A percentile compares a stretch with the other conserved stretches of the same genome.
phyloP scores from a whole-genome alignment of 192 early-diverging fungal species.

The Phlyctochytrium bullatum region DNA sequence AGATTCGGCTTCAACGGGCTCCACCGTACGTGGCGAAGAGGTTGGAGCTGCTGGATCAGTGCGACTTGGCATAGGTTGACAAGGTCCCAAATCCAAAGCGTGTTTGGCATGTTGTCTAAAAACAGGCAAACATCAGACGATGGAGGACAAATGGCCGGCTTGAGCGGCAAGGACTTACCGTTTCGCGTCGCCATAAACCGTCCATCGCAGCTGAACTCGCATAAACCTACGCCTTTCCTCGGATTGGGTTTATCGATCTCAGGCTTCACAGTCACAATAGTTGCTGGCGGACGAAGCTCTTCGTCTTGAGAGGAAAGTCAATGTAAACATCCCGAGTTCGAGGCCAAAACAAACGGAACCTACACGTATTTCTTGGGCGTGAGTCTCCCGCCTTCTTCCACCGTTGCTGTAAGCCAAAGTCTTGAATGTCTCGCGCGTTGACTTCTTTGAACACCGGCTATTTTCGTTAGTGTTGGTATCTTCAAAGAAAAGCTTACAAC shows the following conservation, averaged over 20 bases:
- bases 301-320: no score
- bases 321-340: neutral
- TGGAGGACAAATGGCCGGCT: constrained; percentile 8
- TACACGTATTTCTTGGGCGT: no score
- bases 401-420: neutral
- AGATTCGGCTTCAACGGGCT: constrained; percentile 58
- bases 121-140: neutral
- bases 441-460: constrained; percentile 36
- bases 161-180: constrained; percentile 41
- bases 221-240: constrained; percentile 66
- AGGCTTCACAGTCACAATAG: constrained; percentile 48
- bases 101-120: constrained; percentile 71
- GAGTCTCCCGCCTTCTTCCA: no score
- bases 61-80: constrained; percentile 38
- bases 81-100: constrained; percentile 76
- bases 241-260: constrained; percentile 73
- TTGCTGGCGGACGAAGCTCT: constrained; percentile 52
- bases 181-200: constrained; percentile 60
- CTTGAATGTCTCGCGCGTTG: constrained; percentile 4
- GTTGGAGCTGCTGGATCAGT: constrained; percentile 57
- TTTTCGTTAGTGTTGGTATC: neutral
- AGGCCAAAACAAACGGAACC: no score
- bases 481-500: constrained; percentile 24
- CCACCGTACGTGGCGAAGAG: constrained; percentile 63
- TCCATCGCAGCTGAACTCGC: constrained; percentile 65